Conservation (phyloP, 306 rosid species). For the Carpinus fangiana region DNA sequence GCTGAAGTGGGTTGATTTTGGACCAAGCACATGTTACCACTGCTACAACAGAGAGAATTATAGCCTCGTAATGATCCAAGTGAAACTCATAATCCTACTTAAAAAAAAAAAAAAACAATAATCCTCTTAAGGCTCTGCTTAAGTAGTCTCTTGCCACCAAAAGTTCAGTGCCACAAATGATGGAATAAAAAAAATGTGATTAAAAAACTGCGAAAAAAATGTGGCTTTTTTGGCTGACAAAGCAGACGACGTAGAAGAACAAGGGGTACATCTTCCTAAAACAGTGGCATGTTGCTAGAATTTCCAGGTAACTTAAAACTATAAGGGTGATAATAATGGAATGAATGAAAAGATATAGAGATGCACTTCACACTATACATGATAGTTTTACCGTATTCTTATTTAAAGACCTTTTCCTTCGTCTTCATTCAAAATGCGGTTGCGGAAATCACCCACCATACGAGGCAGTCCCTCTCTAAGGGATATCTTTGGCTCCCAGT, state of each 20-base stretch:
- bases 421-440: slow-evolving; percentile 91
- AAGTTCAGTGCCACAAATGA: slow-evolving; percentile 22
- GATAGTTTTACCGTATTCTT: slow-evolving; percentile 23
- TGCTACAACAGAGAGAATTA: no score
- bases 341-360: slow-evolving; percentile 34
- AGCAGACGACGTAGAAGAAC: slow-evolving; percentile 25
- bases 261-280: slow-evolving; percentile 34
- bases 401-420: slow-evolving; percentile 77
- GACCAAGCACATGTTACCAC: not conserved
- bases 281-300: slow-evolving; percentile 31
- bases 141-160: slow-evolving; percentile 22
- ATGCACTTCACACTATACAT: slow-evolving; percentile 47
- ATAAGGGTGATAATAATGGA: slow-evolving; percentile 20
- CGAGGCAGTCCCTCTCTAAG: slow-evolving; percentile 92
- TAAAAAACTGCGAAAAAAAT: slow-evolving; percentile 43
- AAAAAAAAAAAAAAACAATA: no score
- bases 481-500: slow-evolving; percentile 88
- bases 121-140: not conserved
- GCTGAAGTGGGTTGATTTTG: not conserved
- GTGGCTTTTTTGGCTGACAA: slow-evolving; percentile 26
- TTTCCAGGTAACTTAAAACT: slow-evolving; percentile 28
- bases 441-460: slow-evolving; percentile 92
- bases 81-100: not conserved
- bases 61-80: not conserved
- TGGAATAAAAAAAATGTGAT: slow-evolving; percentile 26